Conservation (phyloP, 2,329 filamentous ascomycete species). For the Curvularia lunata region DNA sequence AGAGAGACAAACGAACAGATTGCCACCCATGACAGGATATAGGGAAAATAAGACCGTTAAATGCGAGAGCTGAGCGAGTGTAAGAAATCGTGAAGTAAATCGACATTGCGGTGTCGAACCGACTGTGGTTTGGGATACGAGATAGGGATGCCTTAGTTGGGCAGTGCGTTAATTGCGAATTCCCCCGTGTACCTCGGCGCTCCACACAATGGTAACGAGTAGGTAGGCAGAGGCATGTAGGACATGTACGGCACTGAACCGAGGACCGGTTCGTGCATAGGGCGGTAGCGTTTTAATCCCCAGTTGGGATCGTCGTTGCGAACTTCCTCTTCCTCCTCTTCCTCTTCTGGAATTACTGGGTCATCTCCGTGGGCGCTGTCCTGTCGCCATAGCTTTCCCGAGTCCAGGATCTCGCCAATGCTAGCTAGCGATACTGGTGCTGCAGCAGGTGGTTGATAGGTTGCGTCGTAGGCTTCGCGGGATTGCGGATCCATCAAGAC, state of each 20-base stretch:
- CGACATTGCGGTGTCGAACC: slow-evolving; percentile 1
- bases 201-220: slow-evolving; percentile 18
- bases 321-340: slow-evolving; percentile 25
- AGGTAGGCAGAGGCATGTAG: slow-evolving; percentile 31
- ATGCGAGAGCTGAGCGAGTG: slow-evolving; percentile 6
- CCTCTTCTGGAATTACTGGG: slow-evolving; percentile 23
- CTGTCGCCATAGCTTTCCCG: slow-evolving; percentile 30
- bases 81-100: slow-evolving; percentile 9
- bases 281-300: slow-evolving; percentile 32
- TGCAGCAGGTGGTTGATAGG: slow-evolving; percentile 21
- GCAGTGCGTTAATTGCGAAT: slow-evolving; percentile 26
- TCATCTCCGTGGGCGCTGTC: slow-evolving; percentile 31
- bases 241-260: slow-evolving; percentile 37
- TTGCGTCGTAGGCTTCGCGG: slow-evolving; percentile 36
- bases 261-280: slow-evolving; percentile 26
- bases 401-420: slow-evolving; percentile 23
- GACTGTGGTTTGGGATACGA: background rate
- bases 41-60: slow-evolving; percentile 4
- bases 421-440: slow-evolving; percentile 15
- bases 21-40: slow-evolving; percentile 3
- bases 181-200: slow-evolving; percentile 34
- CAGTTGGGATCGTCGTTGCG: slow-evolving; percentile 35
- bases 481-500: slow-evolving; percentile 38
- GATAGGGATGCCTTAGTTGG: slow-evolving; percentile 9
- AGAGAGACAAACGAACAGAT: slow-evolving; percentile 3